Conservation (phyloP, 257 asterid genomes). For the Fraxinus cuspidata region DNA sequence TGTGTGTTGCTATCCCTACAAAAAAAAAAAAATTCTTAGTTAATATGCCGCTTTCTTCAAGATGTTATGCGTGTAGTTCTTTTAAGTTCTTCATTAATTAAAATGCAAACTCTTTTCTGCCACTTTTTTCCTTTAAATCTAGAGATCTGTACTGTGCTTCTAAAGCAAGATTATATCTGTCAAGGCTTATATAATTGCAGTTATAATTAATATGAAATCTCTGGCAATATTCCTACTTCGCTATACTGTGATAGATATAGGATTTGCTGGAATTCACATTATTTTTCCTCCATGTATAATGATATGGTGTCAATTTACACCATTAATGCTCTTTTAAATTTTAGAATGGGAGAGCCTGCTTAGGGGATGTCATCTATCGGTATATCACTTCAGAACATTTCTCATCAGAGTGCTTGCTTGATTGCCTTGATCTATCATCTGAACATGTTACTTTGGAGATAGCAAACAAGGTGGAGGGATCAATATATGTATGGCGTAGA, state of each 20-base stretch:
- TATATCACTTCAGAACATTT: slow-evolving; percentile 76
- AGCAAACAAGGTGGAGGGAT: slow-evolving; percentile 82
- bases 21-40: neutral
- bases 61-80: neutral
- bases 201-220: too few species aligned
- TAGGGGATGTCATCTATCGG: slow-evolving; percentile 81
- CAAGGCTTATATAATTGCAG: neutral
- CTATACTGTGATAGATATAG: neutral
- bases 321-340: neutral
- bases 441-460: slow-evolving; percentile 71
- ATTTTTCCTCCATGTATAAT: neutral
- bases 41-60: neutral
- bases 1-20: too few species aligned
- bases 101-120: neutral
- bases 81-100: neutral
- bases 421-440: slow-evolving; percentile 75
- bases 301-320: neutral
- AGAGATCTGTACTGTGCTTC: neutral
- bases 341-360: slow-evolving; percentile 74
- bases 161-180: neutral
- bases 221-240: neutral
- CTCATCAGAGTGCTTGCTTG: slow-evolving; percentile 80
- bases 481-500: slow-evolving; percentile 70
- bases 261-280: neutral
- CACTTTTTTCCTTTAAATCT: neutral